phyloP scores from a whole-genome alignment of 1,139 yeast genomes.

The Tardiomyces depauwii region DNA sequence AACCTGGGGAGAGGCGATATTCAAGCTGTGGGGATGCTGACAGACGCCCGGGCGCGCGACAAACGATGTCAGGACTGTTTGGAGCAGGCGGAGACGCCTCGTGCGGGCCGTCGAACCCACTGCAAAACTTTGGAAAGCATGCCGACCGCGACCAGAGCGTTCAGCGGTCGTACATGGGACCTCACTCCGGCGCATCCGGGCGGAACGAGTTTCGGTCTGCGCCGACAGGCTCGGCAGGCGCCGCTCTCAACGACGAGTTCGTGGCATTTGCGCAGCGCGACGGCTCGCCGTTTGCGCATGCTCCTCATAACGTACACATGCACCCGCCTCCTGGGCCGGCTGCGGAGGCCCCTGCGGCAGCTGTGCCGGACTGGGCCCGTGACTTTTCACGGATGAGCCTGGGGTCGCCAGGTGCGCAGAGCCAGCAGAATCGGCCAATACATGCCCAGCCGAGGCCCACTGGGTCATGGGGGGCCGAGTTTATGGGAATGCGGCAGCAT shows the following conservation, averaged over 20 bases:
- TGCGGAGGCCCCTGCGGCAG: background rate
- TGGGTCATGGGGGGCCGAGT: background rate
- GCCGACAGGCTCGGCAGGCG: no score
- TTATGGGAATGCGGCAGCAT: background rate
- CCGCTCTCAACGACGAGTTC: background rate
- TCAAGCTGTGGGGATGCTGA: no score
- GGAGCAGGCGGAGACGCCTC: conserved; percentile 8
- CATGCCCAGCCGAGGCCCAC: background rate
- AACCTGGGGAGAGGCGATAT: background rate
- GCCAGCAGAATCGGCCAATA: background rate
- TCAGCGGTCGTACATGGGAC: conserved; percentile 15
- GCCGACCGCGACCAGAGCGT: conserved; percentile 16
- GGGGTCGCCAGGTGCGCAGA: background rate
- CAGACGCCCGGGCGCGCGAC: no score
- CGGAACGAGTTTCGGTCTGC: no score
- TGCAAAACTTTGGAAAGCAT: conserved; percentile 21
- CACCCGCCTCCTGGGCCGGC: background rate
- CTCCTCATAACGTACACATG: background rate
- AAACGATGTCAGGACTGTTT: conserved; percentile 2
- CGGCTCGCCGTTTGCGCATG: background rate
- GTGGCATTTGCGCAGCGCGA: background rate
- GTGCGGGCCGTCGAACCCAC: conserved; percentile 28
- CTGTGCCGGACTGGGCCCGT: conserved; percentile 6
- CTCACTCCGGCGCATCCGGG: no score
- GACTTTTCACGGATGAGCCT: conserved; percentile 8